phyloP scores from a whole-genome alignment of 768 basidiomycete species.

The Amanita pallidorosea region DNA sequence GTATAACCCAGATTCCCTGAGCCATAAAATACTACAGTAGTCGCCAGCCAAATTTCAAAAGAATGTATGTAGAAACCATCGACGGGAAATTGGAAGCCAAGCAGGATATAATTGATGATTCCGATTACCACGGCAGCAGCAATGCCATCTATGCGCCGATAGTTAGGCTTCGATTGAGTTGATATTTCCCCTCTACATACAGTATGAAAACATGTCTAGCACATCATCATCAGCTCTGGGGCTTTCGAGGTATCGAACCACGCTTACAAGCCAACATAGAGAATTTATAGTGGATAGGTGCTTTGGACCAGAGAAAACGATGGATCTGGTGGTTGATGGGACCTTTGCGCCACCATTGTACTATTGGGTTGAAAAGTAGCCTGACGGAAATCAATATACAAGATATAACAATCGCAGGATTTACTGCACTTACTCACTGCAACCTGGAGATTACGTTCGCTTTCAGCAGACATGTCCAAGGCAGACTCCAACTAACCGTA shows the following conservation, averaged over 20 bases:
- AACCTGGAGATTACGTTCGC: slow-evolving; percentile 15
- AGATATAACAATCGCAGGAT: slow-evolving; percentile 13
- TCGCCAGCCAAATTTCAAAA: slow-evolving; percentile 76
- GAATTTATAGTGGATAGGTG: slow-evolving; percentile 77
- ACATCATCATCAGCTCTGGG: background rate
- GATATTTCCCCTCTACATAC: slow-evolving; percentile 12
- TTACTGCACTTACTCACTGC: slow-evolving; percentile 42
- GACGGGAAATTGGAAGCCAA: slow-evolving; percentile 63
- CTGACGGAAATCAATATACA: slow-evolving; percentile 24
- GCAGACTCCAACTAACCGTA: slow-evolving; percentile 22
- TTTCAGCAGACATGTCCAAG: background rate
- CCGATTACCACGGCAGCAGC: slow-evolving; percentile 57
- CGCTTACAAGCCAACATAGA: slow-evolving; percentile 58
- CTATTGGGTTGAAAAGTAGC: slow-evolving; percentile 74
- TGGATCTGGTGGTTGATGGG: slow-evolving; percentile 73
- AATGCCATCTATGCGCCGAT: slow-evolving; percentile 36
- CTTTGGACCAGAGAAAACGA: slow-evolving; percentile 61
- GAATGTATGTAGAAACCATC: slow-evolving; percentile 72
- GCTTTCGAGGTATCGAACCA: slow-evolving; percentile 2
- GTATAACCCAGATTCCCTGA: slow-evolving; percentile 64
- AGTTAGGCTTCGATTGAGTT: background rate
- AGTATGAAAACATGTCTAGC: slow-evolving; percentile 47
- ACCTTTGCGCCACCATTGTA: slow-evolving; percentile 65
- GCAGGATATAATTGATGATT: slow-evolving; percentile 63
- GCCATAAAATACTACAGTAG: slow-evolving; percentile 68